Evolutionary conservation across 1,139 yeast genomes (phyloP).

Genomic region (Pneumocystis canis): DNA sequence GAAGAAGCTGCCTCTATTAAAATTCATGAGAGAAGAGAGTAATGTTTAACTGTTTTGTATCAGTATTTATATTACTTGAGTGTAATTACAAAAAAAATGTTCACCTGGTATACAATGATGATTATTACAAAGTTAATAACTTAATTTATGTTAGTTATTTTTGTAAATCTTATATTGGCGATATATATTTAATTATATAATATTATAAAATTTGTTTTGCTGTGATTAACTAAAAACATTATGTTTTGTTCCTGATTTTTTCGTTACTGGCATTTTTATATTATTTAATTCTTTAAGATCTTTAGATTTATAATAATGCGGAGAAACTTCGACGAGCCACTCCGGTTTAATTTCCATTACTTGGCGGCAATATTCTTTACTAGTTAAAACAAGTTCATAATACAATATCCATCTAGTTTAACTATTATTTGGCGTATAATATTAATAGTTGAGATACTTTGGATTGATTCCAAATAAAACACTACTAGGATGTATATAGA

Average conservation of each 20-base stretch:
- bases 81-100: neutral
- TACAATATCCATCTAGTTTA: slow-evolving; percentile 43
- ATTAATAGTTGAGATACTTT: neutral
- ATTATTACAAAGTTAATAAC: neutral
- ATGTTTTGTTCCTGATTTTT: neutral
- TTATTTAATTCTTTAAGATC: slow-evolving; percentile 17
- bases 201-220: neutral
- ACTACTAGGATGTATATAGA: slow-evolving; percentile 75
- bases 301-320: slow-evolving; percentile 35
- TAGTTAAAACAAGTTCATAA: slow-evolving; percentile 73
- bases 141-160: neutral
- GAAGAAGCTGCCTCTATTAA: slow-evolving; percentile 13
- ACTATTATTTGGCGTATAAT: neutral
- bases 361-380: slow-evolving; percentile 79
- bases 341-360: slow-evolving; percentile 58
- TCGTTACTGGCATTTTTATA: neutral
- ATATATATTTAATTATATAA: neutral
- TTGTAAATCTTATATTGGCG: neutral
- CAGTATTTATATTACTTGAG: neutral
- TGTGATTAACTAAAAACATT: neutral
- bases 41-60: neutral
- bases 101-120: neutral
- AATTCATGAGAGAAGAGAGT: neutral
- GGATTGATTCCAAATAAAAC: slow-evolving; percentile 47
- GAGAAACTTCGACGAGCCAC: slow-evolving; percentile 52